Evolutionary conservation across 805 yeast genomes (phyloP), one percentile per base, ranked within the genome.

Genomic region (Saturnispora mendoncae): DNA sequence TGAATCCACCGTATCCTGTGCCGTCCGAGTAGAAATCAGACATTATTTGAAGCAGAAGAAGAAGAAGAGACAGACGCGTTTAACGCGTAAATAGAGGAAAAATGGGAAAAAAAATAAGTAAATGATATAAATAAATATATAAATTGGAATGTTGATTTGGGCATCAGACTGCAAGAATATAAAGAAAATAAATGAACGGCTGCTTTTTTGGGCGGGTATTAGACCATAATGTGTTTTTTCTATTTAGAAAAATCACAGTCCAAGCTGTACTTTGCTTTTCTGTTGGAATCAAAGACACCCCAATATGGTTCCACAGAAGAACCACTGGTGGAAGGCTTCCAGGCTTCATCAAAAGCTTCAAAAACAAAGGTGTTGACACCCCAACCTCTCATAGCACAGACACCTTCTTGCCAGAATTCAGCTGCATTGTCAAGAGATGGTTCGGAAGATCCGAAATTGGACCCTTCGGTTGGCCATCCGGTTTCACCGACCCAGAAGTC

Each of bases 401-500:
- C 69, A 51, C 85, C 94, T 55, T 85, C 77, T 63, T 80, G 74
- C 94, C 92, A 90, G 77, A 73, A 90, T 52, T 65, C 62, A 55
- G 71, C 68, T 45, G 97, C 97, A 56, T 86, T 86, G 30, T 58
- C 69, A 43, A 76, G 72, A 54, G 79, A 61, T 55, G 97, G 96
- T 23, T 63, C 60, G 39, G 96, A 67, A 50, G 56, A 45, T 58
- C 77, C 86, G 55, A 65, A 87, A 58, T 68, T 64, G 46, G 85
- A 76, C 64, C 97, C 97, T 5, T 72, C 78, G 26, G 95, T 74
- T 61, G 96, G 94, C 95, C 96, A 87, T 54, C 97, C 96, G 50
- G 97, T 87, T 71, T 88, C 96, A 64, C 97, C 96, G 56, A 87
- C 92, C 87, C 90, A 88, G 72, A 88, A 86, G 44, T 78, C 72